phyloP scores from a whole-genome alignment of 2,329 filamentous ascomycete genomes.

The Exophiala calicioides region DNA sequence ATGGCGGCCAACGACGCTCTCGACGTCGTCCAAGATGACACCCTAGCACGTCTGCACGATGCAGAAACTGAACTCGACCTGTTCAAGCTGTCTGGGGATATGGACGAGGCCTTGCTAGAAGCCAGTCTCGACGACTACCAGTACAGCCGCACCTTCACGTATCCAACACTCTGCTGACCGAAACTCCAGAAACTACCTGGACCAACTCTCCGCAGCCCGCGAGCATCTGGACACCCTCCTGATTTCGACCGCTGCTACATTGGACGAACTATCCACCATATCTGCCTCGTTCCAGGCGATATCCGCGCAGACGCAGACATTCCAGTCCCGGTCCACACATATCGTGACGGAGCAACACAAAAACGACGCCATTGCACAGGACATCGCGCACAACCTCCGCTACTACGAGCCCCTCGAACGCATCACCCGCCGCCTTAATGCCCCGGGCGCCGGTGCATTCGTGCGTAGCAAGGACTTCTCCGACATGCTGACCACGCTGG shows the following conservation, averaged over 20 bases:
- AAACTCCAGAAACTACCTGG: slow-evolving; percentile 68
- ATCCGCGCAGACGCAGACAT: slow-evolving; percentile 86
- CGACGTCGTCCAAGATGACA: slow-evolving; percentile 18
- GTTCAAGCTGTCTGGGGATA: slow-evolving; percentile 57
- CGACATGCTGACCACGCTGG: slow-evolving; percentile 82
- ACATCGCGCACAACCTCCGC: slow-evolving; percentile 84
- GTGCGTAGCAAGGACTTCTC: slow-evolving; percentile 83
- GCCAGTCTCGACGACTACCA: slow-evolving; percentile 83
- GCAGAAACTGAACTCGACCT: slow-evolving; percentile 58
- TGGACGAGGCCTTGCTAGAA: slow-evolving; percentile 70
- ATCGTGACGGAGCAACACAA: slow-evolving; percentile 79
- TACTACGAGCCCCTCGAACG: slow-evolving; percentile 94
- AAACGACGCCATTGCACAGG: slow-evolving; percentile 75
- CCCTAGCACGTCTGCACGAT: slow-evolving; percentile 28
- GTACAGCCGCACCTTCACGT: slow-evolving; percentile 51
- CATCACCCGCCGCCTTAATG: slow-evolving; percentile 85
- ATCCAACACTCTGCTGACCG: neutral
- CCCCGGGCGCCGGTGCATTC: slow-evolving; percentile 81
- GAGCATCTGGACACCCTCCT: slow-evolving; percentile 79
- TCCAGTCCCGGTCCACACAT: slow-evolving; percentile 88
- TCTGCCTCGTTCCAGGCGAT: slow-evolving; percentile 86
- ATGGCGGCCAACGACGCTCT: slow-evolving; percentile 11
- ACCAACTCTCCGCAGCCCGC: slow-evolving; percentile 78
- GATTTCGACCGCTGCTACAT: slow-evolving; percentile 71
- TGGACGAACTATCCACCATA: slow-evolving; percentile 74